Percentiles rank a stretch among this genome's conserved stretches.
Evolutionary conservation across 352 stramenopile species (phyloP).

Genomic region (Phytophthora sojae): DNA sequence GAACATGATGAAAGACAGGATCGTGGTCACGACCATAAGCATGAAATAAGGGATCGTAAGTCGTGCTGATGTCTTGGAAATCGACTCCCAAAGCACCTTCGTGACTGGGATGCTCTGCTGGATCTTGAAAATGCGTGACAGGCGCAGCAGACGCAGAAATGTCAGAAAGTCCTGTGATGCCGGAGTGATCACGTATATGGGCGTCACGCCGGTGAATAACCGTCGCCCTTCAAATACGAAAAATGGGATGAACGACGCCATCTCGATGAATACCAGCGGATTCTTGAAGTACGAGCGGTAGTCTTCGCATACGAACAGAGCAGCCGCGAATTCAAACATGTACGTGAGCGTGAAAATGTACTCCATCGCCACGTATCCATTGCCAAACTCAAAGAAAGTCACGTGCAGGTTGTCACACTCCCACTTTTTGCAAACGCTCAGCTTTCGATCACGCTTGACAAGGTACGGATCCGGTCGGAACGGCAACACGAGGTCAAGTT

Average conservation of each 20-base stretch:
- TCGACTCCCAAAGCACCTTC: slow-evolving; percentile 79
- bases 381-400: slow-evolving; percentile 73
- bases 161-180: slow-evolving; percentile 70
- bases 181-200: slow-evolving; percentile 74
- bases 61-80: slow-evolving; percentile 81
- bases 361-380: slow-evolving; percentile 60
- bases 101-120: slow-evolving; percentile 83
- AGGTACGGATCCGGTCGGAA: slow-evolving; percentile 64
- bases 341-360: slow-evolving; percentile 78
- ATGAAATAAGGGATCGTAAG: slow-evolving; percentile 85
- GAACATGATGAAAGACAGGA: slow-evolving; percentile 84
- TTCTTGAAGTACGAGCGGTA: slow-evolving; percentile 69
- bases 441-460: slow-evolving; percentile 34
- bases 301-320: slow-evolving; percentile 49
- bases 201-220: slow-evolving; percentile 38
- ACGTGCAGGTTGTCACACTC: slow-evolving; percentile 81
- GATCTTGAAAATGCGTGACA: slow-evolving; percentile 84
- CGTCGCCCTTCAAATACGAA: slow-evolving; percentile 62
- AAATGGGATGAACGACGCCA: slow-evolving; percentile 77
- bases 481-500: slow-evolving; percentile 51
- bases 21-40: slow-evolving; percentile 76
- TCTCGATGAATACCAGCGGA: slow-evolving; percentile 67
- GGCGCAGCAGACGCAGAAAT: slow-evolving; percentile 61
- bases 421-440: slow-evolving; percentile 78
- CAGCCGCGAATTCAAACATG: slow-evolving; percentile 59